Conservation (phyloP, 148 eudicot genomes). For the Persicaria tinctoria region DNA sequence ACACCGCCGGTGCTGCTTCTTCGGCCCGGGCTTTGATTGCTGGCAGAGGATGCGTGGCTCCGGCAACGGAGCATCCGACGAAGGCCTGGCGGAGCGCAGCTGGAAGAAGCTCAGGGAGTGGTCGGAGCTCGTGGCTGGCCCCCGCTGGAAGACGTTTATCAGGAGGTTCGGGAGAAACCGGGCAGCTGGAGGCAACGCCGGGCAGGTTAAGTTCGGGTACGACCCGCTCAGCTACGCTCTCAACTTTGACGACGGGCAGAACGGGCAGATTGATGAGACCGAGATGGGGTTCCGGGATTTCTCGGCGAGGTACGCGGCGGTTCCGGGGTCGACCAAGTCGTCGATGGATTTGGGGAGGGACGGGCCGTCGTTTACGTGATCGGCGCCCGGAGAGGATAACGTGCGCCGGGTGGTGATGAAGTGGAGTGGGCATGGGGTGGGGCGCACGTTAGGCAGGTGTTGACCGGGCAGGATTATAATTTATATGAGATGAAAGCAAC, state of each 20-base stretch:
- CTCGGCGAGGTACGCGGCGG: slow-evolving; percentile 27
- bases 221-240: slow-evolving; percentile 37
- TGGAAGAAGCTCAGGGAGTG: slow-evolving; percentile 32
- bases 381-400: background rate
- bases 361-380: slow-evolving; percentile 18
- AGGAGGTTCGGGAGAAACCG: slow-evolving; percentile 27
- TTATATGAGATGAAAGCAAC: background rate
- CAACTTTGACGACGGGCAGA: slow-evolving; percentile 39
- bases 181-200: background rate
- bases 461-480: background rate
- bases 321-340: slow-evolving; percentile 20
- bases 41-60: slow-evolving; percentile 30
- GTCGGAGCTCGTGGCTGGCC: slow-evolving; percentile 43
- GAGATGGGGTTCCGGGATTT: slow-evolving; percentile 26
- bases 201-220: slow-evolving; percentile 26
- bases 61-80: background rate
- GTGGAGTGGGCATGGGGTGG: background rate
- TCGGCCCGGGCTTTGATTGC: slow-evolving; percentile 16
- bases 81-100: slow-evolving; percentile 14
- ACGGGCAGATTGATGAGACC: slow-evolving; percentile 17
- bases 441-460: background rate
- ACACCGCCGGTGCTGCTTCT: slow-evolving; percentile 27
- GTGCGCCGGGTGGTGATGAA: background rate
- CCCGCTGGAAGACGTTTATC: slow-evolving; percentile 41
- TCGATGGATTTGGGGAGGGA: slow-evolving; percentile 18